Conservation (phyloP, 2,329 filamentous ascomycete genomes). For the Claviceps africana region DNA sequence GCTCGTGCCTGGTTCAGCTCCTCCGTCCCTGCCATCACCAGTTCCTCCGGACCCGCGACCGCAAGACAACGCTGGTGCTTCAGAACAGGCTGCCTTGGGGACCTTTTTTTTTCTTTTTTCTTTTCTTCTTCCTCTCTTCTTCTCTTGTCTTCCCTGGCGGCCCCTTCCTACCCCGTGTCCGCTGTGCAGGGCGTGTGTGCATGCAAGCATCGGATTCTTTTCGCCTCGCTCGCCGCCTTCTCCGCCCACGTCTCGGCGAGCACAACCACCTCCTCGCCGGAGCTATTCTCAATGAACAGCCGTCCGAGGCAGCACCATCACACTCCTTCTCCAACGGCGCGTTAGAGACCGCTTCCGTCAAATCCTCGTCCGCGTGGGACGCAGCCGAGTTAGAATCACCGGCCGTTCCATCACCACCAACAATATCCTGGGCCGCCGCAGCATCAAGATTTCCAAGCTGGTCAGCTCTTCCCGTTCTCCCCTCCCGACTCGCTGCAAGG, state of each 20-base stretch:
- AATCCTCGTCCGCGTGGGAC: not conserved
- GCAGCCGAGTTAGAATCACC: not conserved
- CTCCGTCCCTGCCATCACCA: not conserved
- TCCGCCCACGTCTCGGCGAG: not conserved
- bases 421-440: not conserved
- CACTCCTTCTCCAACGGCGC: constrained; percentile 11
- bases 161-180: not conserved
- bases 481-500: too few relatives aligned
- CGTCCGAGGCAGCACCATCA: constrained; percentile 7
- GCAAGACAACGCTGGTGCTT: not conserved
- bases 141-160: too few relatives aligned
- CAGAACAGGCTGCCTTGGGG: not conserved
- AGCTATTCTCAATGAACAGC: constrained; percentile 9
- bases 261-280: not conserved
- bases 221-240: not conserved
- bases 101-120: not conserved
- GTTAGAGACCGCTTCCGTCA: constrained; percentile 14
- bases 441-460: not conserved
- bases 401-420: not conserved
- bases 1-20: not conserved
- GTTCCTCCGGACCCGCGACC: not conserved
- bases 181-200: not conserved
- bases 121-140: not conserved
- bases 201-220: not conserved
- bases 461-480: not conserved